Evolutionary conservation across 768 basidiomycete species (phyloP), one percentile per base, ranked within the genome.

Genomic region (Hericium rajendrae): DNA sequence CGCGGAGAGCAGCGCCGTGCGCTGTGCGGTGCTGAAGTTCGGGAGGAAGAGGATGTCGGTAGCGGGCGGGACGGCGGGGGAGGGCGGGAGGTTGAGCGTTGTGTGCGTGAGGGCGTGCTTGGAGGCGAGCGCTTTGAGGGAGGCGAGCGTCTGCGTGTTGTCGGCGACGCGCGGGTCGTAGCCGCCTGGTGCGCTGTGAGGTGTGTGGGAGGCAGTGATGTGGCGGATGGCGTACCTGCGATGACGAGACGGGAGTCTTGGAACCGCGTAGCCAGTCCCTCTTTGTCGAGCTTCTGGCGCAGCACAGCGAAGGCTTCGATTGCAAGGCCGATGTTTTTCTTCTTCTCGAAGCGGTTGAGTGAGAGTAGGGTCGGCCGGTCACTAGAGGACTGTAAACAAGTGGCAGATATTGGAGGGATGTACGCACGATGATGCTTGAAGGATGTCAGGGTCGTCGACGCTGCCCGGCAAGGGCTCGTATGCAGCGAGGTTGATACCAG

Each of bases 341-440:
- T 98, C 65, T 78, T 82, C 71, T 99, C 97, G 66, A 95, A 98
- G 2, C 95, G 87, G 68, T 99, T 98, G 38, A 98, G 73, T 4
- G 94, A 91, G 0, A 97, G 66, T 3, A 98, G 70, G 0, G 91
- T 93, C 0, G 88, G 90, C 3, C 78, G 76, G 38, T 79, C 69
- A 46, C 84, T 85, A 62, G 49, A 56, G 26, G 63, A 50, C 12
- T 58, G 24, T 53, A n/a, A 41, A 18, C 39, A n/a, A 18, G 32
- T 12, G 50, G 10, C n/a, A 10, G 56, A 26, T 32, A 6, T 48
- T 18, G 37, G 28, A 9, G 22, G 11, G n/a, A 28, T n/a, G 13
- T 0, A 74, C 86, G 64, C 65, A 88, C 85, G 85, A 87, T 20
- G 67, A 57, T 3, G 87, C 69, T n/a, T 76, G 73, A 12, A 65